Evolutionary conservation across 345 rosid genomes (phyloP), one percentile per base, ranked within the genome.

Genomic region (Viola odorata): DNA sequence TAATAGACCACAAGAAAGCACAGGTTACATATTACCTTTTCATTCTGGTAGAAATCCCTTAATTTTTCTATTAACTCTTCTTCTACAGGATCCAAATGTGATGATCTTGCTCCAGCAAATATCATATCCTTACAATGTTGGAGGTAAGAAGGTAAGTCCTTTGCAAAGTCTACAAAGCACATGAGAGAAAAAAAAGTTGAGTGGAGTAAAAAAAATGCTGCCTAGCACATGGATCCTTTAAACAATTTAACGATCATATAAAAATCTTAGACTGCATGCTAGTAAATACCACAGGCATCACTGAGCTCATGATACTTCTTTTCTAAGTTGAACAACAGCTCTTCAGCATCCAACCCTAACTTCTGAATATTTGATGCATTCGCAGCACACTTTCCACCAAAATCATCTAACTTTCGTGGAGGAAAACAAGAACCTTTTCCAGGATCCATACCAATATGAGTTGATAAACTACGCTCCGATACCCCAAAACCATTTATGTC

Each of bases 401-500:
- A 53, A 66, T 69, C 76, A 50, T 75, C 66, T 53, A 58, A 53
- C 36, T 55, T 59, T n/a, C 37, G 40, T 45, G 60, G 64, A 63
- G 69, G 53, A 63, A 68, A 71, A 68, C 38, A 61, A 61, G 66
- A 61, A 61, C 41, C 61, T 3, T 50, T 63, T 54, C 58, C 67
- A 42, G 37, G 61, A n/a, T 60, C 55, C 48, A 58, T 72, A 8
- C 3, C 58, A 60, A 13, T 60, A 52, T 53, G 62, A 61, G 66
- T 58, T 37, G 44, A 45, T 47, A 63, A 83, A 71, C 85, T 71
- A 60, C 69, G 80, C 66, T 86, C 92, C 96, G 91, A 84, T 16
- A 55, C 79, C 61, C 96, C 86, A 32, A 75, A 83, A 56, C 95
- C 91, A 73, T 83, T 73, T 5, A 88, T 60, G 49, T 88, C 72